Conservation (phyloP, 2,329 filamentous ascomycete genomes). For the Microsporum audouinii region DNA sequence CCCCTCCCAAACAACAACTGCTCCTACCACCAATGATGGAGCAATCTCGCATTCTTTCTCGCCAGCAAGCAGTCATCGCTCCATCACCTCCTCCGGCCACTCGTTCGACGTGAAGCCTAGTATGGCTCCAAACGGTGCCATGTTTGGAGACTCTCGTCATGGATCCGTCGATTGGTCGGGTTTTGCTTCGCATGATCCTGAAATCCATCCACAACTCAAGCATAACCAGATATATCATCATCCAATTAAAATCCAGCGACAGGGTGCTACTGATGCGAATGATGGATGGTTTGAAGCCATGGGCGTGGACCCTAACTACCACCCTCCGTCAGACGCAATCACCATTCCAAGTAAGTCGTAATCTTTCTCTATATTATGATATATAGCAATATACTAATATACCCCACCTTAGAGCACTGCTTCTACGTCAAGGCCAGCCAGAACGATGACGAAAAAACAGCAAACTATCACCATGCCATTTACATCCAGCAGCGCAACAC, state of each 20-base stretch:
- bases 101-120: conserved; percentile 15
- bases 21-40: not conserved
- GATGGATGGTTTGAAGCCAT: conserved; percentile 83
- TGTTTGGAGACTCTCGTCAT: conserved; percentile 17
- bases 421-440: conserved; percentile 63
- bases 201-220: not conserved
- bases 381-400: conserved; percentile 19
- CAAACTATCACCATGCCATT: conserved; percentile 67
- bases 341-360: conserved; percentile 52
- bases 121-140: conserved; percentile 15
- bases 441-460: conserved; percentile 26
- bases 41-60: conserved; percentile 27
- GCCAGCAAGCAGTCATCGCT: conserved; percentile 31
- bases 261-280: conserved; percentile 32
- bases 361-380: not conserved
- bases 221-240: conserved; percentile 18
- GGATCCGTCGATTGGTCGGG: conserved; percentile 20
- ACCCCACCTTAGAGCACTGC: conserved; percentile 52
- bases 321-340: conserved; percentile 60
- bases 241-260: conserved; percentile 24
- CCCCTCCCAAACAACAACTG: conserved; percentile 18
- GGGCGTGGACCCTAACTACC: conserved; percentile 77
- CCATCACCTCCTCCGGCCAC: conserved; percentile 27
- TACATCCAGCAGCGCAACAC: conserved; percentile 71
- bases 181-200: conserved; percentile 15